Conservation (phyloP, 441 rosid genomes). For the Pelargonium australe region DNA sequence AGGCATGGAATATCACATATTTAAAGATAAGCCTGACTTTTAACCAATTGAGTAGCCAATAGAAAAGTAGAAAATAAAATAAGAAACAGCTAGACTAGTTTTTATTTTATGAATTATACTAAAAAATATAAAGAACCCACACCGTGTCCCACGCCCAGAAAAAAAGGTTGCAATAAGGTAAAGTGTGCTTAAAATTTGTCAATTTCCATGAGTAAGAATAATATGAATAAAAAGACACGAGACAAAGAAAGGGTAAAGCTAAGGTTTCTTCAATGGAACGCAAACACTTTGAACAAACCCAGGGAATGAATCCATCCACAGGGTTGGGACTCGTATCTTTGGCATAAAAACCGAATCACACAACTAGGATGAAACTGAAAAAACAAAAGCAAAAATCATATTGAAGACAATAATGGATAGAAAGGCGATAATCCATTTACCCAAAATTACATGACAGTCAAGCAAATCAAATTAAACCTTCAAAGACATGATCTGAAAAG, state of each 20-base stretch:
- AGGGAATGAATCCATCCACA: constrained; percentile 18
- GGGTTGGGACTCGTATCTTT: constrained; percentile 8
- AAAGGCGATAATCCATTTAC: not conserved
- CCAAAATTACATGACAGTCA: not conserved
- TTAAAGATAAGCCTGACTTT: constrained; percentile 27
- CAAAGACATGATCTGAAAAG: not conserved
- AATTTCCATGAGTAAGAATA: not conserved
- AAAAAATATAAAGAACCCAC: not conserved
- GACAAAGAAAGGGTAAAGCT: constrained; percentile 23
- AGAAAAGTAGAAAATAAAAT: constrained; percentile 8
- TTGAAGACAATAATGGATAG: not conserved
- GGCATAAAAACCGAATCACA: constrained; percentile 17
- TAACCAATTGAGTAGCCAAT: constrained; percentile 10
- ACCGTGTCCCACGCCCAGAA: not conserved
- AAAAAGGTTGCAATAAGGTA: not conserved
- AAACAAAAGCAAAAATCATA: not conserved
- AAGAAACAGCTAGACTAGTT: constrained; percentile 26
- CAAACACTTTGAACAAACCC: constrained; percentile 27
- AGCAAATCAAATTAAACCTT: not conserved
- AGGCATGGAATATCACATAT: constrained; percentile 22
- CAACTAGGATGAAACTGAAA: constrained; percentile 21
- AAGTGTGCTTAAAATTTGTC: not conserved
- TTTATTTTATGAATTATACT: not conserved
- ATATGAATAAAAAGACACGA: constrained; percentile 12
- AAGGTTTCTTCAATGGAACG: constrained; percentile 30